Conservation (phyloP, 2,329 filamentous ascomycete species). For the Waltergamsia citrina region DNA sequence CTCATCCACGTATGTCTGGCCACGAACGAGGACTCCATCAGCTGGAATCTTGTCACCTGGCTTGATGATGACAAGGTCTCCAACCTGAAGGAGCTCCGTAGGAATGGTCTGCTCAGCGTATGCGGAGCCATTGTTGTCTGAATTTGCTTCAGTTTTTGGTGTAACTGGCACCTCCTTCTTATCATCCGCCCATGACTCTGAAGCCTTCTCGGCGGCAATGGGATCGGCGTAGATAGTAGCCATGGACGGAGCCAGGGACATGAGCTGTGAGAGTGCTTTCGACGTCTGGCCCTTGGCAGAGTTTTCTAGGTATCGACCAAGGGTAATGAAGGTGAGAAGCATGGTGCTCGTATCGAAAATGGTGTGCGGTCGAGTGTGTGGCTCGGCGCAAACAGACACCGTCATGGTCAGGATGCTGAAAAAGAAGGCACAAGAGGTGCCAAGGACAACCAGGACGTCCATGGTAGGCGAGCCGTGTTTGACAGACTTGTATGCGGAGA, state of each 20-base stretch:
- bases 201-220: slow-evolving; percentile 84
- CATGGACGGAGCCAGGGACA: slow-evolving; percentile 95
- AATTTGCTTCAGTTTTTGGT: slow-evolving; percentile 14
- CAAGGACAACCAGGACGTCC: slow-evolving; percentile 91
- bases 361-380: slow-evolving; percentile 73
- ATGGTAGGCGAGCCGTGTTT: slow-evolving; percentile 90
- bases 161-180: slow-evolving; percentile 4
- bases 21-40: slow-evolving; percentile 77
- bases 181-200: slow-evolving; percentile 57
- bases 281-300: slow-evolving; percentile 93
- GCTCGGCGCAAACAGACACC: slow-evolving; percentile 65
- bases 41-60: slow-evolving; percentile 96
- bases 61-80: slow-evolving; percentile 84
- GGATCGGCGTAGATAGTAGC: slow-evolving; percentile 93
- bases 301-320: slow-evolving; percentile 90
- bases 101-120: slow-evolving; percentile 81
- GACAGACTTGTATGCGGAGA: slow-evolving; percentile 86
- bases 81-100: slow-evolving; percentile 88
- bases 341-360: slow-evolving; percentile 79
- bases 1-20: slow-evolving; percentile 91
- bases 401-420: slow-evolving; percentile 86
- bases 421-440: slow-evolving; percentile 92
- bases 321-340: slow-evolving; percentile 69
- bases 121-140: slow-evolving; percentile 40
- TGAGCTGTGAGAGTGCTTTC: slow-evolving; percentile 82